Conservation (phyloP, 805 yeast genomes). For the Pichia eremophila region DNA sequence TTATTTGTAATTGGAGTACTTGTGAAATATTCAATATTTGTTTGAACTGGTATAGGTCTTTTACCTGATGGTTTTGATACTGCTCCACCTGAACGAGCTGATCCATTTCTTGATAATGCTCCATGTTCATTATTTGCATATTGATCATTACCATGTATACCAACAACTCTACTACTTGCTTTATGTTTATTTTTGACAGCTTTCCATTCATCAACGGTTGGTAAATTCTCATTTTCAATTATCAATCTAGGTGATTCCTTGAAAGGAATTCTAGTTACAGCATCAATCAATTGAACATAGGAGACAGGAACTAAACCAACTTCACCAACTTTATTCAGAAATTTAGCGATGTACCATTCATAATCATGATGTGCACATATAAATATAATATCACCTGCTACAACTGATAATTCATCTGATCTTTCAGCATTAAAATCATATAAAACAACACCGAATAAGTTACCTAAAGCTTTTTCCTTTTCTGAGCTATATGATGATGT, state of each 20-base stretch:
- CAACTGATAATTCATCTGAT: conserved; percentile 75
- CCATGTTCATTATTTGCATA: background rate
- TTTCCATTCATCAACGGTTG: conserved; percentile 96
- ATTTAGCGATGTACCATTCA: conserved; percentile 98
- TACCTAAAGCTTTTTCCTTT: conserved; percentile 17
- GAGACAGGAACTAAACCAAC: conserved; percentile 94
- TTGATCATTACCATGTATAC: conserved; percentile 3
- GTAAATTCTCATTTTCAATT: conserved; percentile 61
- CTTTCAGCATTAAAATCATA: conserved; percentile 81
- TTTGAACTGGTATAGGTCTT: conserved; percentile 37
- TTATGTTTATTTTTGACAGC: conserved; percentile 82
- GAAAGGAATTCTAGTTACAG: conserved; percentile 54
- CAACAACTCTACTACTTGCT: conserved; percentile 58
- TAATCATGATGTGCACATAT: conserved; percentile 93
- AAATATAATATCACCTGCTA: conserved; percentile 80
- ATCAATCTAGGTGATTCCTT: conserved; percentile 35
- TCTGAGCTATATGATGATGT: background rate
- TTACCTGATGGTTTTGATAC: background rate
- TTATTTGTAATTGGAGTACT: conserved; percentile 80
- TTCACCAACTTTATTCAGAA: conserved; percentile 89
- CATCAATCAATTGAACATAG: conserved; percentile 78
- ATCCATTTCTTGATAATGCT: conserved; percentile 9
- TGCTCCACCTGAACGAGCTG: conserved; percentile 1
- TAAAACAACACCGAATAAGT: conserved; percentile 72
- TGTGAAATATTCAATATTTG: conserved; percentile 70